Base-by-base conservation (phyloP, 148 eudicot species). In the Rhododendron simsii region DNA sequence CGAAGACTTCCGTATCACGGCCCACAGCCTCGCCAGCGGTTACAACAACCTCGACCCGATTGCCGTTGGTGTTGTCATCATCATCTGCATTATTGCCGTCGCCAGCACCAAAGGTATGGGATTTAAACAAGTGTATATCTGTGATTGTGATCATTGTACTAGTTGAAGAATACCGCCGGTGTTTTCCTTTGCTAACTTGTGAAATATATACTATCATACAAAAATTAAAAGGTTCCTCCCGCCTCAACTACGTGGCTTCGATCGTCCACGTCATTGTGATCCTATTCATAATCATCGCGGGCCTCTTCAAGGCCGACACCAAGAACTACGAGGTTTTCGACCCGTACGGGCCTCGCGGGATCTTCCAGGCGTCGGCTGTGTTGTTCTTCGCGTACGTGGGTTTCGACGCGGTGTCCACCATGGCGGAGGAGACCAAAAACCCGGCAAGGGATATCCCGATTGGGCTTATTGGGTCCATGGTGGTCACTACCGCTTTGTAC, bases 381-480 rank as follows among this genome's bases (percentile, higher is more conserved):
- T 81, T 94, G 7, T 95, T 92, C 50, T 95, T 95, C 30, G 95
- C 98, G 0, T 95, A 91, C 78, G 92, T 95, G 47, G 95, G 95
- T 84, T 93, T 93, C 45, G 95, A 93, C 71, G 93, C 90, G 0
- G 92, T 93, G 30, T 80, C 95, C 15, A 93, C 95, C 14, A 76
- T 93, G 90, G 95, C 90, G 9, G 95, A 93, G 85, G 95, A 93
- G 88, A 90, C 89, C 7, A 93, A 91, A 81, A 89, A 93, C 84
- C 95, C 95, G 1, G 91, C 87, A 0, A 83, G 85, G 76, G 94
- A 92, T 48, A 92, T 92, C 33, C 94, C 93, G 0, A 89, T 91
- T n/a, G 94, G 94, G 41, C 88, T 92, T 65, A 81, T 92, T 1
- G 91, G 92, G 5, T 91, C 94, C 7, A 92, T 92, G 92, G 35